Base-by-base conservation (phyloP, 2,329 filamentous ascomycete species). In the Fusarium xylarioides region DNA sequence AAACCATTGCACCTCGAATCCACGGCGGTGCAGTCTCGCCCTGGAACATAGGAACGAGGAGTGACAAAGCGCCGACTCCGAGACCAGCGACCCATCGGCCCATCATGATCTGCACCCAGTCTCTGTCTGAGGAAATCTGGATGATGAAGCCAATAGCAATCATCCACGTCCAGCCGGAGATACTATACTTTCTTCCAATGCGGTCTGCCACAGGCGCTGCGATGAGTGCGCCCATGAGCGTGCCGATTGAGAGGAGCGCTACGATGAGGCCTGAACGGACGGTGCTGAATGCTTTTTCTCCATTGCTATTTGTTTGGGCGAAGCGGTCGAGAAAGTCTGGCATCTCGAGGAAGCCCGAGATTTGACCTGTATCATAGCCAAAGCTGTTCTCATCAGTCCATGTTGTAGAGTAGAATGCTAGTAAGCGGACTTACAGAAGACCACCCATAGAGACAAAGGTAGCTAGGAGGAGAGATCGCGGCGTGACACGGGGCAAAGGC, bases 11-110 rank as follows among this genome's bases (percentile, higher is more conserved):
- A 62, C 90, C 91, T 72, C 92, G 87, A 55, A 93, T 89, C 79
- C 89, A 90, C 19, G 89, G 86, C 0, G 92, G 92, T 11, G 90
- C 89, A 11, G 88, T 91, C 81, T 94, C 92, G n/a, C 88, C 88
- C 76, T 93, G 91, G 78, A 92, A 93, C 89, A 93, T 91, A n/a
- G 91, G 90, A 0, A 91, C 90, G 18, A 91, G 81, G 10, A 92
- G 87, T 15, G 88, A 90, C 4, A 93, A 80, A 0, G 87, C 89
- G 61, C 92, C 92, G 46, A 94, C 90, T 19, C 91, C 91, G 4
- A 93, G 83, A 57, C 91, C 92, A 19, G 90, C 88, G 21, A 92
- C 85, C 74, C 90, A 88, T 61, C 92, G 85, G 19, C 91, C 91
- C 50, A 91, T 83, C 73, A 91, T 90, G 65, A 92, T 84, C 76